A percentile compares a stretch with the other conserved stretches of the same genome.
phyloP scores from a whole-genome alignment of 352 stramenopile species.

The Globisporangium spinosum region DNA sequence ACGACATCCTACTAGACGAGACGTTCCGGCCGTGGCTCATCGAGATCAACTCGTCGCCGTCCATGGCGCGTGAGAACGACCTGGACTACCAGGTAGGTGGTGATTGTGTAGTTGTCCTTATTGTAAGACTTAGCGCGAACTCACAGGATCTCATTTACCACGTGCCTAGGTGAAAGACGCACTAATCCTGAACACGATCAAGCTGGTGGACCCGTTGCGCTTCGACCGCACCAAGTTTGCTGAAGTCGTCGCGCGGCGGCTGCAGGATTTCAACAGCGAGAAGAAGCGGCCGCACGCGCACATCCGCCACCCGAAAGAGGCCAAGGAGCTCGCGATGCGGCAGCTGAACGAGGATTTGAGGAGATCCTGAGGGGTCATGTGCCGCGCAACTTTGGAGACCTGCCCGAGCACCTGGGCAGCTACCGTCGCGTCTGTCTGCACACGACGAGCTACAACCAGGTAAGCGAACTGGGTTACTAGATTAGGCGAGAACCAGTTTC shows the following conservation, averaged over 20 bases:
- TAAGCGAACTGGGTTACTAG: constrained; percentile 6
- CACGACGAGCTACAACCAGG: constrained; percentile 70
- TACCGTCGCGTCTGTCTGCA: constrained; percentile 62
- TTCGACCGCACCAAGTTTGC: constrained; percentile 76
- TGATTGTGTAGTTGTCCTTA: not conserved
- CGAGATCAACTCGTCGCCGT: constrained; percentile 95
- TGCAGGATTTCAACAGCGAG: constrained; percentile 52
- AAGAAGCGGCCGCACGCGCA: constrained; percentile 56
- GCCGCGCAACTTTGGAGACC: constrained; percentile 57
- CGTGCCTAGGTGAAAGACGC: constrained; percentile 82
- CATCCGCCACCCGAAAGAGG: constrained; percentile 45
- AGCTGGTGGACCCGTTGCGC: constrained; percentile 76
- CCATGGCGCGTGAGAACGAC: constrained; percentile 83
- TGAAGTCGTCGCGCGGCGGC: constrained; percentile 57
- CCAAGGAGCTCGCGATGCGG: constrained; percentile 38
- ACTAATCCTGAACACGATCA: constrained; percentile 86
- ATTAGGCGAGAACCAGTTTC: not conserved
- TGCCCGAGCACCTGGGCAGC: constrained; percentile 53
- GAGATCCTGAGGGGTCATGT: constrained; percentile 53
- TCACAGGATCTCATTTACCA: not conserved
- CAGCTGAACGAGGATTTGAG: constrained; percentile 71
- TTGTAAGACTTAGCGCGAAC: not conserved
- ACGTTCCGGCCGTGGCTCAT: constrained; percentile 91
- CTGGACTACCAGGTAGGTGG: constrained; percentile 61
- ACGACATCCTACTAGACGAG: constrained; percentile 92